Evolutionary conservation across 306 rosid genomes (phyloP), one percentile per base, ranked within the genome.

Genomic region (Heteromeles arbutifolia): DNA sequence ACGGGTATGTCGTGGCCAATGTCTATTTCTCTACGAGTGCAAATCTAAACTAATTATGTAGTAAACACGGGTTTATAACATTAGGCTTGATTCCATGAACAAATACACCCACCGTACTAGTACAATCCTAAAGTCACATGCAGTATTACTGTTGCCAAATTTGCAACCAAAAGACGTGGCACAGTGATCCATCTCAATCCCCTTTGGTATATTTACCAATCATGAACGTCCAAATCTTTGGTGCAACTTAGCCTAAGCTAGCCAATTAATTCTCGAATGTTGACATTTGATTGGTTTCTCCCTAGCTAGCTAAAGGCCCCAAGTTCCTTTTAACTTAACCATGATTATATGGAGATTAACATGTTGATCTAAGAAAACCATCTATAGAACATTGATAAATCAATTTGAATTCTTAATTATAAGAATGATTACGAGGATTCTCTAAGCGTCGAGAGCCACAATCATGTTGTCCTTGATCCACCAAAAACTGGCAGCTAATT

Each of bases 201-300:
- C 76, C 8, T 24, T 48, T 50, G 19, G 37, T 19, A 22, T 54
- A 45, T 63, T 77, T n/a, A 72, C 10, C 12, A 77, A 75, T 74
- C 70, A 72, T 67, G 48, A 76, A 58, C 21, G 54, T 67, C 85
- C 86, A 83, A 82, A 72, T 63, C 71, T 69, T 83, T 53, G 74
- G 61, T 75, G 62, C 25, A 39, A 53, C 3, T 59, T 41, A 65
- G 45, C 45, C 43, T 65, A 53, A 25, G 29, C 44, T 29, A 19
- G 43, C 34, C 31, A 25, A 52, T 57, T 44, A 26, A 73, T 50
- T 72, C 15, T 29, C 29, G 24, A 65, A 48, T 45, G 37, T 11
- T 54, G 31, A 15, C 15, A 25, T 17, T 6, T 62, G 32, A 48
- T 53, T 69, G 75, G 71, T 48, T 62, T 28, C 44, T 78, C 50